Evolutionary conservation across 768 basidiomycete genomes (phyloP).

Genomic region (Russula dissimulans): DNA sequence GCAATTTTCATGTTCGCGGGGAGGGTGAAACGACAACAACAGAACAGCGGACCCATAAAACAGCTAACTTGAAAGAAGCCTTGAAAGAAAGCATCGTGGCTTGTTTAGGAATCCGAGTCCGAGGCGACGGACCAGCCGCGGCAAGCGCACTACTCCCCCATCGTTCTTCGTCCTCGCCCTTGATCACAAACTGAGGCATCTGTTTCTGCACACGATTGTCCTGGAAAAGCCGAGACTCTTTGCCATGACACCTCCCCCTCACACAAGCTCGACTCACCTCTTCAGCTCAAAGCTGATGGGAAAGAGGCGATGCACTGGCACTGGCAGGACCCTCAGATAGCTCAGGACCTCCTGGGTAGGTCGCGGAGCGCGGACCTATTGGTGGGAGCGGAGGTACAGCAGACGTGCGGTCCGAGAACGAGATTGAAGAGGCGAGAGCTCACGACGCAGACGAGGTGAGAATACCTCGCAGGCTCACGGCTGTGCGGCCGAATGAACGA

Average conservation of each 20-base stretch:
- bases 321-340: slow-evolving; percentile 68
- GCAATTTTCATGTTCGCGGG: slow-evolving; percentile 48
- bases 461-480: neutral
- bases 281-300: slow-evolving; percentile 84
- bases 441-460: slow-evolving; percentile 59
- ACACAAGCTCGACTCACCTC: slow-evolving; percentile 58
- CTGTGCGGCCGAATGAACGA: slow-evolving; percentile 37
- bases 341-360: slow-evolving; percentile 84
- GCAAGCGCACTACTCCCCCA: slow-evolving; percentile 21
- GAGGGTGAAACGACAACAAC: slow-evolving; percentile 90
- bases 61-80: slow-evolving; percentile 69
- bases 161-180: slow-evolving; percentile 58
- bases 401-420: slow-evolving; percentile 69
- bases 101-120: slow-evolving; percentile 21
- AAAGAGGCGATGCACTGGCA: slow-evolving; percentile 53
- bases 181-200: slow-evolving; percentile 75
- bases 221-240: slow-evolving; percentile 33
- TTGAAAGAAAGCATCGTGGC: slow-evolving; percentile 59
- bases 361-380: slow-evolving; percentile 53
- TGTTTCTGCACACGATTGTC: slow-evolving; percentile 20
- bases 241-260: slow-evolving; percentile 76
- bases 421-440: slow-evolving; percentile 63
- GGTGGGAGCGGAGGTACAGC: slow-evolving; percentile 47
- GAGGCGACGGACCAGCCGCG: slow-evolving; percentile 15
- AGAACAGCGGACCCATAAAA: slow-evolving; percentile 68